These are phyloP conservation scores for Penicillium sclerotigenum DNA, from an alignment of 2,329 filamentous ascomycete genomes.

Conservation along the genomic window DNA sequence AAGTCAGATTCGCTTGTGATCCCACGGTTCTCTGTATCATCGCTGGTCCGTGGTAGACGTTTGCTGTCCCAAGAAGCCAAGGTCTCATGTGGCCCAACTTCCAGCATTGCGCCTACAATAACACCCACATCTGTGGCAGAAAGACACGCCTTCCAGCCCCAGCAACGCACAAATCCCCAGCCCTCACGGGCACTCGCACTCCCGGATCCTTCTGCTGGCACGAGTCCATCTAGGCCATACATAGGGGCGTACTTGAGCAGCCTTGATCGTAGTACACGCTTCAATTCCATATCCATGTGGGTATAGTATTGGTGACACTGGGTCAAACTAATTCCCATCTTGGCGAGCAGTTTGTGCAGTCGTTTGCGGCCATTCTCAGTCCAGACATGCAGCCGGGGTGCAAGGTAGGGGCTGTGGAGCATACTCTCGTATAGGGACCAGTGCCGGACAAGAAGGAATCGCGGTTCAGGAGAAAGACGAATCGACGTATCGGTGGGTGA, in stretches of 20 bases:
- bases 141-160: conserved; percentile 94
- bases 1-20: conserved; percentile 26
- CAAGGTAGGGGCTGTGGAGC: conserved; percentile 93
- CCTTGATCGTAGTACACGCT: conserved; percentile 78
- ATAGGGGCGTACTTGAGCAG: conserved; percentile 87
- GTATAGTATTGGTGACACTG: conserved; percentile 96
- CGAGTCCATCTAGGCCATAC: conserved; percentile 90
- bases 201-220: conserved; percentile 72
- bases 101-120: conserved; percentile 83
- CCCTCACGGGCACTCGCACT: conserved; percentile 75
- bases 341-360: conserved; percentile 89
- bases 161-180: conserved; percentile 95
- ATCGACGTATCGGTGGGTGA: conserved; percentile 91
- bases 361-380: conserved; percentile 83
- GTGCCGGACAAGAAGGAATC: conserved; percentile 86
- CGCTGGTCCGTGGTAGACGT: conserved; percentile 24
- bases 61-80: conserved; percentile 34
- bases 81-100: conserved; percentile 63
- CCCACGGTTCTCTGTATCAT: conserved; percentile 18
- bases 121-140: conserved; percentile 94
- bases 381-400: conserved; percentile 90
- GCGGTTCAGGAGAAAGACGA: conserved; percentile 85
- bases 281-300: conserved; percentile 98
- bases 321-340: conserved; percentile 92
- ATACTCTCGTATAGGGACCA: conserved; percentile 99